A percentile compares a stretch with the other conserved stretches of the same genome.
These are phyloP conservation scores for Musa itinerans DNA, from an alignment of 176 grass and related monocot species.

Conservation along the genomic window DNA sequence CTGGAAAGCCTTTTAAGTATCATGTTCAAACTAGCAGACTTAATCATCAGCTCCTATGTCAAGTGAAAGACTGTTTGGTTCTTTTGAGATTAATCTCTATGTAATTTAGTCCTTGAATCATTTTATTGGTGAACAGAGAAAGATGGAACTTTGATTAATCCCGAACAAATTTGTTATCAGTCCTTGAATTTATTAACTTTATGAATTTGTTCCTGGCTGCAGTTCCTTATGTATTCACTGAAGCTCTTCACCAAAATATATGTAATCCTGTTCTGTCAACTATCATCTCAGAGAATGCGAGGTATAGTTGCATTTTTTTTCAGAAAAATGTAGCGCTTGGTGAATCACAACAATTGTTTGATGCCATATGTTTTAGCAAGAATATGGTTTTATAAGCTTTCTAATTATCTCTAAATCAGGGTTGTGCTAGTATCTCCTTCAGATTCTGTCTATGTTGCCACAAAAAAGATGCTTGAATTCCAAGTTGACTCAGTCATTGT, in stretches of 20 bases:
- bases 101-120: not conserved
- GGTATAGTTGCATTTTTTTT: conserved; percentile 26
- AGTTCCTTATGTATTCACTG: conserved; percentile 75
- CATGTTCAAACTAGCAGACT: not conserved
- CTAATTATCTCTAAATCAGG: conserved; percentile 27
- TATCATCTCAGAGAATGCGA: conserved; percentile 58
- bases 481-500: conserved; percentile 79
- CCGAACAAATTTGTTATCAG: not conserved
- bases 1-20: not conserved
- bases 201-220: conserved; percentile 26
- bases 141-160: not conserved
- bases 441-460: conserved; percentile 73
- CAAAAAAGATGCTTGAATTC: conserved; percentile 83
- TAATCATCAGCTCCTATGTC: no score
- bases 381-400: not conserved
- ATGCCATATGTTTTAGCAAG: no score
- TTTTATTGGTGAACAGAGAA: not conserved
- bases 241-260: conserved; percentile 79
- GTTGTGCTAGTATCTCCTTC: conserved; percentile 76
- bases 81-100: no score
- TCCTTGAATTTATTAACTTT: not conserved
- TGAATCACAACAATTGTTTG: no score
- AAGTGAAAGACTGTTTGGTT: no score
- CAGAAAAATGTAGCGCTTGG: not conserved
- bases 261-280: conserved; percentile 82